Base-by-base conservation (phyloP, 768 basidiomycete genomes). In the Calocera viscosa region DNA sequence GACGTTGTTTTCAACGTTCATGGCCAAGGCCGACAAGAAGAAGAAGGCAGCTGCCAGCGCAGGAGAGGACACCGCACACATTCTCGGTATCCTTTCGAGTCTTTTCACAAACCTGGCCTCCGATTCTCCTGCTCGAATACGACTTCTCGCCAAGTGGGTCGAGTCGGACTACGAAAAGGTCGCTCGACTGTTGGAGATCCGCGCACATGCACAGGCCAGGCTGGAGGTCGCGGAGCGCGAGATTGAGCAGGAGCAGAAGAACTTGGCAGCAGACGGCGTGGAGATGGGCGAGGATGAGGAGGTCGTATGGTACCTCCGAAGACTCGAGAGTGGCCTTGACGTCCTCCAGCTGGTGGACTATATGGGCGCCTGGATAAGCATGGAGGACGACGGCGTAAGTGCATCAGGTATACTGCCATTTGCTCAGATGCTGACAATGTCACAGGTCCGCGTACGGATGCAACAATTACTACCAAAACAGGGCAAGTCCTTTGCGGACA, bases 311-410 rank as follows among this genome's bases (percentile, higher is more conserved):
- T 97, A 98, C 78, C 78, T 96, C n/a, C 85, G 87, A 34, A 83
- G 89, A 66, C 77, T 98, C 38, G 93, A 96, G 67, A 86, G 86
- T 1, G 96, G 96, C 0, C 76, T 96, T 49, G 93, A 90, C 73
- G 89, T 88, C 1, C 76, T 98, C 8, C 95, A 98, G 72, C 92
- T 87, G 19, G 83, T 92, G 41, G 95, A 98, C 75, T 97, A 94
- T 71, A 89, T 97, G 68, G 77, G 97, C 40, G 93, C 90, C 3
- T 99, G 96, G 96, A 77, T 97, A 30, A 83, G 86, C 66, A 94
- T 97, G 94, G 96, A 99, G 77, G 95, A 98, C 71, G 95, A 98
- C 72, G 96, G 95, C 39, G 96, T 96, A 78, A 66, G 90, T 76
- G 2, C n/a, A n/a, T n/a, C n/a, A 0, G 68, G 16, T 68, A 28